Evolutionary conservation across 805 yeast species (phyloP).

Genomic region (Ogataea philodendri): DNA sequence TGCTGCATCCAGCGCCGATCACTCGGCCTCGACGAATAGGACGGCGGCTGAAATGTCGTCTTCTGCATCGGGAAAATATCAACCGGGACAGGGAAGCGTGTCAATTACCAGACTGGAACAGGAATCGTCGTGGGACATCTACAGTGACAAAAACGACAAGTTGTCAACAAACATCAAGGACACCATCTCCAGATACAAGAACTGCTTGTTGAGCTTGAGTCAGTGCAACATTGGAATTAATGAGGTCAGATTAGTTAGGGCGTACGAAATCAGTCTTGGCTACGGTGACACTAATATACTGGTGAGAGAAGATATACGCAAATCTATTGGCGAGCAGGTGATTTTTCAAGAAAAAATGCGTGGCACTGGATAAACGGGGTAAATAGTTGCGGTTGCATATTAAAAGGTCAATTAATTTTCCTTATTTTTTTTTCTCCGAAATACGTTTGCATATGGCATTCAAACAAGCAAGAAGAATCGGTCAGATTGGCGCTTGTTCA

Average conservation of each 20-base stretch:
- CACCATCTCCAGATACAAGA: conserved; percentile 80
- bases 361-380: conserved; percentile 37
- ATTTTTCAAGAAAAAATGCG: conserved; percentile 73
- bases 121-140: conserved; percentile 87
- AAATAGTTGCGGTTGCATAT: not conserved
- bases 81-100: conserved; percentile 57
- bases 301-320: conserved; percentile 71
- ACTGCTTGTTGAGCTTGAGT: conserved; percentile 80
- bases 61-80: conserved; percentile 37
- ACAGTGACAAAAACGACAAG: conserved; percentile 83
- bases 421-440: conserved; percentile 1
- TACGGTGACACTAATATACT: conserved; percentile 68
- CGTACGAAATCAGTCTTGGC: conserved; percentile 87
- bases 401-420: conserved; percentile 2
- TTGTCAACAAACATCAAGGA: conserved; percentile 60
- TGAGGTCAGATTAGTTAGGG: conserved; percentile 72
- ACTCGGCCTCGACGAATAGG: conserved; percentile 26
- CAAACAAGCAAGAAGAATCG: conserved; percentile 6
- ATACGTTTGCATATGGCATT: conserved; percentile 9
- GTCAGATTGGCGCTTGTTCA: conserved; percentile 11
- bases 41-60: conserved; percentile 40
- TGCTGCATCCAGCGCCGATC: conserved; percentile 8
- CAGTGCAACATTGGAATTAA: conserved; percentile 83
- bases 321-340: conserved; percentile 68
- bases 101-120: conserved; percentile 87